Base-by-base conservation (phyloP, 2,329 filamentous ascomycete species). In the Colletotrichum lindemuthianum region DNA sequence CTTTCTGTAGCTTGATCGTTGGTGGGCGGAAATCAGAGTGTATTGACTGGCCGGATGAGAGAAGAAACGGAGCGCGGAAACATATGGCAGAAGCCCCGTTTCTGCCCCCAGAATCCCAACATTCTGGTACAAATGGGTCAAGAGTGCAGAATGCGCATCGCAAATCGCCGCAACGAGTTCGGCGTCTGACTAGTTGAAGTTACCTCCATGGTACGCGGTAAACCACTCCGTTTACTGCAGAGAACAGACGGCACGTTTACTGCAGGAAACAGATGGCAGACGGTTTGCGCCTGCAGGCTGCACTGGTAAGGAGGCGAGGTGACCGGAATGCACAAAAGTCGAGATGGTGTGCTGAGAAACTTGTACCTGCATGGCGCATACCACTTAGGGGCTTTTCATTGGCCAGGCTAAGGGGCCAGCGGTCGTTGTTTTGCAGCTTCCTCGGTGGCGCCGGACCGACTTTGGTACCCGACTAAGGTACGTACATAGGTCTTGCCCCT, bases 341-440 rank as follows among this genome's bases (percentile, higher is more conserved):
- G 51, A 33, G 33, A 47, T 65, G 63, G 63, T 61, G 52, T 52
- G 61, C 24, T 41, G 57, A 16, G 44, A 50, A 39, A 40, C 37
- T 47, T 48, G 58, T 65, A 39, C 61, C 61, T 65, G 61, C 61
- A 65, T 60, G 37, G 39, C 51, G 61, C 57, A 65, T 55, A 41
- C 47, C 7, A 16, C 13, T 8, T 9, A 11, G 13, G 16, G 24
- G 6, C 11, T 11, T 13, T 47, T 33, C 58, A 65, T 65, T 65
- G 63, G 63, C 40, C 16, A 51, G 9, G 8, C n/a, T 4, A 2
- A 12, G 39, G 51, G 12, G 9, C 34, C 12, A 32, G 13, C 41
- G 47, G 45, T 13, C 58, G 56, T 15, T 44, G 56, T 52, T 61
- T 57, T 61, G 57, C 57, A 61, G 51, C 57, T 60, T 50, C n/a